These are phyloP conservation scores for Neurospora sp. DNA, from an alignment of 495 filamentous ascomycete genomes.

Conservation along the genomic window DNA sequence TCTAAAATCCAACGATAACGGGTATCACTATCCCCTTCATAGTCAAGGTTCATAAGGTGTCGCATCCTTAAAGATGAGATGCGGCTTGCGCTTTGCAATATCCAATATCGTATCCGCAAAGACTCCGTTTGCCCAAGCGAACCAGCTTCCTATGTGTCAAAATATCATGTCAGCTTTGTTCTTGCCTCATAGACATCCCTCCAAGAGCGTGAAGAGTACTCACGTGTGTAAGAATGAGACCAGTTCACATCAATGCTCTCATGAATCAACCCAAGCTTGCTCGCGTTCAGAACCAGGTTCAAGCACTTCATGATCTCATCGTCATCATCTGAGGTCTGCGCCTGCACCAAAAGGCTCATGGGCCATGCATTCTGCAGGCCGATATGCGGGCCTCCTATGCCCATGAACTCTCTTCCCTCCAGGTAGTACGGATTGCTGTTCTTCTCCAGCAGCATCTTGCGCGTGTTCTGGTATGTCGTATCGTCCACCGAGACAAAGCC, in stretches of 20 bases:
- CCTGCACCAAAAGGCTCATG: conserved; percentile 85
- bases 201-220: conserved; percentile 17
- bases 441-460: conserved; percentile 77
- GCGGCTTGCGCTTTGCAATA: conserved; percentile 73
- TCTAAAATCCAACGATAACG: not conserved
- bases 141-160: conserved; percentile 63
- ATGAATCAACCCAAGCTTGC: conserved; percentile 72
- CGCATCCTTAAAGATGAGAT: conserved; percentile 71
- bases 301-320: conserved; percentile 67
- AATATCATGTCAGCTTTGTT: conserved; percentile 18
- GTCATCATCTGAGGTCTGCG: conserved; percentile 81
- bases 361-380: conserved; percentile 92
- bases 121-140: conserved; percentile 95
- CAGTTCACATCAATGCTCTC: conserved; percentile 84
- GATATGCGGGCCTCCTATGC: conserved; percentile 71
- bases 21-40: not conserved
- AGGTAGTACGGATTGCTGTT: conserved; percentile 84
- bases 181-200: not conserved
- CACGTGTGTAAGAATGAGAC: conserved; percentile 64
- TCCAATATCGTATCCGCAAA: conserved; percentile 92
- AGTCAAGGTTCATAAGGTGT: conserved; percentile 30
- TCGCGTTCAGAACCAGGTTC: conserved; percentile 60
- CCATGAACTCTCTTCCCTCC: conserved; percentile 64
- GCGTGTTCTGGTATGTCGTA: conserved; percentile 74
- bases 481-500: conserved; percentile 66